Evolutionary conservation across 495 filamentous ascomycete genomes (phyloP).

Genomic region (Daldinia vernicosa): DNA sequence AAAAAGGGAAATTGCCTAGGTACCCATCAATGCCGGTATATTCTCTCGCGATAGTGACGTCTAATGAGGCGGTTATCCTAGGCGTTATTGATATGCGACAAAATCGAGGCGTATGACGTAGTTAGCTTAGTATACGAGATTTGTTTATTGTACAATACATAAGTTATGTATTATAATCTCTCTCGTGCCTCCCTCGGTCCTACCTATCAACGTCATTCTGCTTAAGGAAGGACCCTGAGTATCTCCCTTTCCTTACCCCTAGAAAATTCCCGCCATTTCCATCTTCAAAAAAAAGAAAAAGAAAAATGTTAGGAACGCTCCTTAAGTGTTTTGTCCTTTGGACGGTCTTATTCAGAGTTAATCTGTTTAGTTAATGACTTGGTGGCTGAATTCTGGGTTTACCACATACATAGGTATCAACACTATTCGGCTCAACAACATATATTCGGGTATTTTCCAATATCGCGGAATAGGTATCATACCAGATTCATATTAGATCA

Average conservation of each 20-base stretch:
- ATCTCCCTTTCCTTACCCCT: conserved; percentile 15
- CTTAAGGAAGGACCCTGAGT: conserved; percentile 35
- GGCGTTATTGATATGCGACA: conserved; percentile 6
- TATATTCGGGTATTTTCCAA: no score
- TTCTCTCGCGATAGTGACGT: conserved; percentile 8
- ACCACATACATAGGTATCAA: no score
- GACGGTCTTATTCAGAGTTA: background rate
- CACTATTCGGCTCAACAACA: no score
- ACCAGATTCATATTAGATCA: no score
- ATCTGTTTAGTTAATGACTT: conserved; percentile 1
- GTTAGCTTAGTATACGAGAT: conserved; percentile 4
- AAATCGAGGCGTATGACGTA: conserved; percentile 31
- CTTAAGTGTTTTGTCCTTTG: background rate
- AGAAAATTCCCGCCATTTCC: conserved; percentile 18
- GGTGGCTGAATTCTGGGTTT: background rate
- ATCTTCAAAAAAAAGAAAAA: background rate
- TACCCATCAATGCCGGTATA: background rate
- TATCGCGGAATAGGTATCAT: no score
- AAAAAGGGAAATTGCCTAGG: conserved; percentile 8
- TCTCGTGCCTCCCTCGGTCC: conserved; percentile 16
- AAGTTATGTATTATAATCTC: background rate
- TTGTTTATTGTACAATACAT: no score
- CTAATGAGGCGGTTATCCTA: conserved; percentile 9
- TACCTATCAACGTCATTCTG: conserved; percentile 30
- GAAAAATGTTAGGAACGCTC: background rate